A percentile compares a stretch with the other conserved stretches of the same genome.
These are phyloP conservation scores for Kewa caespitosa DNA, from an alignment of 179 eudicot species.

Conservation along the genomic window DNA sequence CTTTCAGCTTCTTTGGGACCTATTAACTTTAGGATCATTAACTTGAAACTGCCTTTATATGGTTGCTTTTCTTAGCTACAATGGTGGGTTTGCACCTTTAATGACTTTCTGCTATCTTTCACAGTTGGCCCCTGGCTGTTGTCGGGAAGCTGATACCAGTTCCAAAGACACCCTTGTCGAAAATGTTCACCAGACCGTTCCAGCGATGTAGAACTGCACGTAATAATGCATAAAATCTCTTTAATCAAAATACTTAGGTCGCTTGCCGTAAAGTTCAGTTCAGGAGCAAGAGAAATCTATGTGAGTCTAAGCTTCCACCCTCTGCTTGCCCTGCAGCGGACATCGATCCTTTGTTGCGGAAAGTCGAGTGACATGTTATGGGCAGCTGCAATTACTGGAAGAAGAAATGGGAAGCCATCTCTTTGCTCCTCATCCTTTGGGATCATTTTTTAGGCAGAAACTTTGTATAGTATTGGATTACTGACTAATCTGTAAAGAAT, in stretches of 20 bases:
- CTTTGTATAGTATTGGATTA: conserved; percentile 19
- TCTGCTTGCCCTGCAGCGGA: conserved; percentile 18
- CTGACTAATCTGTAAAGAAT: conserved; percentile 28
- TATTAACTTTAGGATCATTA: no score
- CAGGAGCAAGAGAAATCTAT: conserved; percentile 16
- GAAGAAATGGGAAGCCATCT: conserved; percentile 1
- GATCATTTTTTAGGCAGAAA: conserved; percentile 14
- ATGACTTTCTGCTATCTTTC: neutral
- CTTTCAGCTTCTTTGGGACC: neutral
- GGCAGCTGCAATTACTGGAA: conserved; percentile 13
- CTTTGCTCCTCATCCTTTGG: conserved; percentile 8
- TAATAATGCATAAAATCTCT: conserved; percentile 22
- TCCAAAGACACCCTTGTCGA: conserved; percentile 72
- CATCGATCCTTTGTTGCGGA: neutral
- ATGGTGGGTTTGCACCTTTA: neutral
- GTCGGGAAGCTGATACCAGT: conserved; percentile 83
- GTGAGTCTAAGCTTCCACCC: conserved; percentile 20
- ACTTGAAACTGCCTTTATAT: no score
- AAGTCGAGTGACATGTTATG: conserved; percentile 8
- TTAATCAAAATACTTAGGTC: conserved; percentile 4
- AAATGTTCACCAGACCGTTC: conserved; percentile 57
- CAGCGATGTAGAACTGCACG: conserved; percentile 50
- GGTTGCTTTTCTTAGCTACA: no score
- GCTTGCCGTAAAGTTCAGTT: conserved; percentile 21
- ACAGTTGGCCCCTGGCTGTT: conserved; percentile 90